Percentiles rank a stretch among this genome's conserved stretches.
Evolutionary conservation across 1,284 basidiomycete genomes (phyloP).

Genomic region (Anthracocystis walkeri): DNA sequence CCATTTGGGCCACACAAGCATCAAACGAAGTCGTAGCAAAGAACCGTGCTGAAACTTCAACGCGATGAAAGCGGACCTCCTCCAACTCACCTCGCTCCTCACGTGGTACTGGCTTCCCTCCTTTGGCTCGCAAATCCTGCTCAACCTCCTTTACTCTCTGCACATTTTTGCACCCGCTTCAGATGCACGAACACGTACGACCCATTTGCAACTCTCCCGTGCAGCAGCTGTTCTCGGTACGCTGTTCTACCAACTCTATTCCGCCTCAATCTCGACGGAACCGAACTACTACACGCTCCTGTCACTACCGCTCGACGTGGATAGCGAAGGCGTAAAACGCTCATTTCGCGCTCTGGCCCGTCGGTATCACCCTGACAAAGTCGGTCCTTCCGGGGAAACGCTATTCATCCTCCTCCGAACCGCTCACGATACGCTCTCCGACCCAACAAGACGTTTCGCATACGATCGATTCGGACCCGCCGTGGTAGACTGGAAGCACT

Average conservation of each 20-base stretch:
- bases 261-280: slow-evolving; percentile 74
- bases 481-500: slow-evolving; percentile 77
- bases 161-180: slow-evolving; percentile 15
- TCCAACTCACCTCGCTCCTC: slow-evolving; percentile 32
- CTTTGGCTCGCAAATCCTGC: slow-evolving; percentile 30
- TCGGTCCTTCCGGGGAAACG: slow-evolving; percentile 76
- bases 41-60: no score
- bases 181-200: slow-evolving; percentile 6
- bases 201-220: slow-evolving; percentile 40
- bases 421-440: slow-evolving; percentile 82
- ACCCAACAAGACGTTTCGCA: slow-evolving; percentile 83
- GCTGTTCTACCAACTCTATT: slow-evolving; percentile 77
- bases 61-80: slow-evolving; percentile 30
- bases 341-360: slow-evolving; percentile 82
- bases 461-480: slow-evolving; percentile 87
- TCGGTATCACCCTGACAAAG: slow-evolving; percentile 82
- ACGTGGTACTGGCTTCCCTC: slow-evolving; percentile 50
- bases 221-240: slow-evolving; percentile 78
- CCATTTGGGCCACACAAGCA: no score
- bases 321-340: slow-evolving; percentile 77
- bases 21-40: no score
- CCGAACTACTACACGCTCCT: slow-evolving; percentile 83
- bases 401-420: slow-evolving; percentile 80
- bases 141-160: slow-evolving; percentile 29
- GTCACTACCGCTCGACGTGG: slow-evolving; percentile 75